Evolutionary conservation across 1,284 basidiomycete genomes (phyloP).

Genomic region (Cutaneotrichosporon dermatis): DNA sequence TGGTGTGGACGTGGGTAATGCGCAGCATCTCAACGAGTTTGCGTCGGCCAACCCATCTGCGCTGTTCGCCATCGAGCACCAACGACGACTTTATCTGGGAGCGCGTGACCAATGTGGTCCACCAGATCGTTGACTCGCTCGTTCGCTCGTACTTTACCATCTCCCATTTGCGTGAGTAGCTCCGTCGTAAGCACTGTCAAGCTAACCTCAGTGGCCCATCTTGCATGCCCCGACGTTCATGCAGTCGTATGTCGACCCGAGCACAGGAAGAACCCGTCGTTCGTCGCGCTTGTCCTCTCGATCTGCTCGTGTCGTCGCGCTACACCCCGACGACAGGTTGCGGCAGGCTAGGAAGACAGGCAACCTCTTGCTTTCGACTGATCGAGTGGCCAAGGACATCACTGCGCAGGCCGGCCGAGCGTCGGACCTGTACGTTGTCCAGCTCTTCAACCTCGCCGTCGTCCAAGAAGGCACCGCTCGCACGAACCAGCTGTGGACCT

Average conservation of each 20-base stretch:
- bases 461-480: constrained; percentile 34
- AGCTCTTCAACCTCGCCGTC: constrained; percentile 34
- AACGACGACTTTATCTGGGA: constrained; percentile 26
- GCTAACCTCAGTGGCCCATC: constrained; percentile 31
- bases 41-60: not conserved
- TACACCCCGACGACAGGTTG: constrained; percentile 27
- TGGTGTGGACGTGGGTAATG: constrained; percentile 25
- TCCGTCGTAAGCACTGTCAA: not conserved
- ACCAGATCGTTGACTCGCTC: constrained; percentile 26
- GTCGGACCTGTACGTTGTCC: constrained; percentile 32
- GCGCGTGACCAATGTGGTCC: constrained; percentile 24
- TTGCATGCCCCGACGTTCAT: constrained; percentile 35
- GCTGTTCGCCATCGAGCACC: constrained; percentile 17
- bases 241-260: constrained; percentile 21
- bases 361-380: constrained; percentile 15
- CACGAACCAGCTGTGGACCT: constrained; percentile 28
- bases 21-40: constrained; percentile 9
- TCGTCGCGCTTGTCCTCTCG: constrained; percentile 32
- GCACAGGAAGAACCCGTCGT: constrained; percentile 28
- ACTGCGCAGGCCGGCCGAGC: constrained; percentile 21
- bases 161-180: constrained; percentile 26
- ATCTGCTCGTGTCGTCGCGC: constrained; percentile 32
- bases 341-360: constrained; percentile 12
- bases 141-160: constrained; percentile 38
- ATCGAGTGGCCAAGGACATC: constrained; percentile 23